Conservation (phyloP, 2,329 filamentous ascomycete genomes). For the Samsoniella hepiali region DNA sequence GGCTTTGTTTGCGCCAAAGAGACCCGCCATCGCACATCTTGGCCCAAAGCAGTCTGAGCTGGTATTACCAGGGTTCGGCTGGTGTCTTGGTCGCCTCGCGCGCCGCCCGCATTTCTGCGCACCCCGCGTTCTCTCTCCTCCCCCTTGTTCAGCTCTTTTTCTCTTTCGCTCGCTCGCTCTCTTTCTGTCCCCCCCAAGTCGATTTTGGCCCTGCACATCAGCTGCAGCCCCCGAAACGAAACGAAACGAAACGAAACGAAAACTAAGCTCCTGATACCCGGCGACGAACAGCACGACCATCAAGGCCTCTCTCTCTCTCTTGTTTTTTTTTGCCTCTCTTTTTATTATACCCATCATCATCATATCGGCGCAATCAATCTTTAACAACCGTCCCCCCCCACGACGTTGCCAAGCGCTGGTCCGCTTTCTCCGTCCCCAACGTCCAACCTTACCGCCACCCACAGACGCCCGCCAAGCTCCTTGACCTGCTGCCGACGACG, state of each 20-base stretch:
- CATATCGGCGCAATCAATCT: neutral
- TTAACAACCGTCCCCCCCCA: neutral
- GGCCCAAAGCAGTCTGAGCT: too few relatives aligned
- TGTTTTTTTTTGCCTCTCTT: neutral
- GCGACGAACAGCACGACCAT: neutral
- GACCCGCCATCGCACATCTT: too few relatives aligned
- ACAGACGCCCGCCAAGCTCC: neutral
- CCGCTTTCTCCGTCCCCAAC: neutral
- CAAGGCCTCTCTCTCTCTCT: neutral
- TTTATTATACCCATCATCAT: neutral
- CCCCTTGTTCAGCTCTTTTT: neutral
- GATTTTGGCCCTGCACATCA: too few relatives aligned
- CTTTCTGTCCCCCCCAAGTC: too few relatives aligned
- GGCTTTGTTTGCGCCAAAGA: too few relatives aligned
- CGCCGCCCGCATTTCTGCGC: neutral
- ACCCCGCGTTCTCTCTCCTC: neutral
- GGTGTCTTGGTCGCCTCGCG: too few relatives aligned
- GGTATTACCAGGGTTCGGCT: too few relatives aligned
- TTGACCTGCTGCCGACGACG: neutral
- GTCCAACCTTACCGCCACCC: neutral
- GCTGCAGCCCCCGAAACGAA: too few relatives aligned
- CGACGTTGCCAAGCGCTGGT: slow-evolving; percentile 4
- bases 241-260: too few relatives aligned
- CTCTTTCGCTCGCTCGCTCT: too few relatives aligned
- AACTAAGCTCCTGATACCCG: too few relatives aligned